phyloP scores from a whole-genome alignment of 176 grass and related monocot genomes.

The Otatea glauca region DNA sequence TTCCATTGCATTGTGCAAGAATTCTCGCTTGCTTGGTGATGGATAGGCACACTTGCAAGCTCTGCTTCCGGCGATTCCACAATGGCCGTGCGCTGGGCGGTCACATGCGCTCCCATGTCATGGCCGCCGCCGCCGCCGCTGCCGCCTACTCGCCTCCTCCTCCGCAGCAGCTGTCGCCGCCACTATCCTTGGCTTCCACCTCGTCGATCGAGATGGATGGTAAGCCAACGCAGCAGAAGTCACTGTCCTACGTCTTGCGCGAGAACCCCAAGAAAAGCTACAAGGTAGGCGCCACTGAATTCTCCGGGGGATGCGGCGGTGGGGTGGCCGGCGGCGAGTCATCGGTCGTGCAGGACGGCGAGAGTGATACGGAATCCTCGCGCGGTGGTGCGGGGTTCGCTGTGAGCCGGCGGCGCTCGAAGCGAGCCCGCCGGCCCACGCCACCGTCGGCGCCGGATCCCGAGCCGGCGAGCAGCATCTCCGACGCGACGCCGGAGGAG shows the following conservation, averaged over 20 bases:
- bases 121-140: slow-evolving; percentile 30
- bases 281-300: slow-evolving; percentile 49
- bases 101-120: slow-evolving; percentile 97
- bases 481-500: slow-evolving; percentile 68
- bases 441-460: slow-evolving; percentile 20
- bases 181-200: slow-evolving; percentile 51
- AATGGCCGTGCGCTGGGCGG: slow-evolving; percentile 89
- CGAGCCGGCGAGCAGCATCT: slow-evolving; percentile 69
- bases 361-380: slow-evolving; percentile 81
- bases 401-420: slow-evolving; percentile 62
- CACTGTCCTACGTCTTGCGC: slow-evolving; percentile 44
- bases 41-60: slow-evolving; percentile 87
- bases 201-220: slow-evolving; percentile 50
- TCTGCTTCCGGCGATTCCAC: slow-evolving; percentile 86
- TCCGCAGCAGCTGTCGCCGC: slow-evolving; percentile 24
- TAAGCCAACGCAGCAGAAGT: background rate
- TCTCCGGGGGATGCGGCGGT: slow-evolving; percentile 24
- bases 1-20: background rate
- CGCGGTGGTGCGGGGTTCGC: slow-evolving; percentile 30
- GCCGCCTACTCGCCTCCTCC: background rate
- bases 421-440: slow-evolving; percentile 46
- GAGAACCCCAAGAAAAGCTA: slow-evolving; percentile 65
- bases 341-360: slow-evolving; percentile 63
- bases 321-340: slow-evolving; percentile 40
- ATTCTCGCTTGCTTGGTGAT: slow-evolving; percentile 44